Evolutionary conservation across 257 asterid species (phyloP).

Genomic region (Primulina tabacum): DNA sequence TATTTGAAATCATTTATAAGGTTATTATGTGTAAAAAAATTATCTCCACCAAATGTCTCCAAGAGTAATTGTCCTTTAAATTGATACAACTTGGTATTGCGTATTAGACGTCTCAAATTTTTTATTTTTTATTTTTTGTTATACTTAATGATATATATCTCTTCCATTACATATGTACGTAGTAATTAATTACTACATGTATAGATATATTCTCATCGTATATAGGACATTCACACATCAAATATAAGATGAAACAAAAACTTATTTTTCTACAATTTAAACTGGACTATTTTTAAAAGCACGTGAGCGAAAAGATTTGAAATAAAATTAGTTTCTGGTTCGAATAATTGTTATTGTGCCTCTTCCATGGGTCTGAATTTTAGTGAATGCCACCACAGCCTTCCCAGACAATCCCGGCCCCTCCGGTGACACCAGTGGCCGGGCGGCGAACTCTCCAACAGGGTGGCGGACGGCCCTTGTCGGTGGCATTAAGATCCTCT

Average conservation of each 20-base stretch:
- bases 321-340: constrained; percentile 47
- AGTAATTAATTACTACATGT: no score
- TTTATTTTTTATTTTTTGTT: no score
- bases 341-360: constrained; percentile 86
- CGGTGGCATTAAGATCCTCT: constrained; percentile 85
- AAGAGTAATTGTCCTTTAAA: no score
- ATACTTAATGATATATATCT: no score
- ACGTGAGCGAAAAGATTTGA: not conserved
- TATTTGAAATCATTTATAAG: no score
- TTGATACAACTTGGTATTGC: no score
- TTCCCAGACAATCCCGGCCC: constrained; percentile 93
- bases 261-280: constrained; percentile 1
- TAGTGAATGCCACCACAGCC: constrained; percentile 80
- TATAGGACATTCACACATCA: not conserved
- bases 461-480: constrained; percentile 85
- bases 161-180: no score
- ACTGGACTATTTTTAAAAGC: not conserved
- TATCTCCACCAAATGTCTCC: not conserved
- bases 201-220: no score
- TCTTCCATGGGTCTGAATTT: constrained; percentile 84
- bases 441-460: constrained; percentile 85
- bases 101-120: no score
- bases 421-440: constrained; percentile 57
- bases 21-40: not conserved
- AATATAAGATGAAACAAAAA: not conserved